phyloP scores from a whole-genome alignment of 2,329 filamentous ascomycete species.

The Sordariomycetes sp. region DNA sequence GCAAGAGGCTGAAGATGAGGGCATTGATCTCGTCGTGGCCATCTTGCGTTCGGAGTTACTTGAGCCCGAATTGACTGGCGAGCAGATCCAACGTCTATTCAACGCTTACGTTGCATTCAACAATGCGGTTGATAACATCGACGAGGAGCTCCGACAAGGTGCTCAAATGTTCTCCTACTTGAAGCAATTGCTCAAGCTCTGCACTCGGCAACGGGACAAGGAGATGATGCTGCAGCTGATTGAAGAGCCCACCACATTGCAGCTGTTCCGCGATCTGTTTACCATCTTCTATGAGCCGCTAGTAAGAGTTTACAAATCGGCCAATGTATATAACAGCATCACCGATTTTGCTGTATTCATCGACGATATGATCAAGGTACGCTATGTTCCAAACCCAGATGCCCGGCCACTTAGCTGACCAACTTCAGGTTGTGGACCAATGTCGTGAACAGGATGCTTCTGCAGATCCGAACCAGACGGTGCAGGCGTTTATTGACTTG shows the following conservation, averaged over 20 bases:
- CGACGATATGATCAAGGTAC: constrained; percentile 83
- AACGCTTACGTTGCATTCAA: constrained; percentile 97
- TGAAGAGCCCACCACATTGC: constrained; percentile 94
- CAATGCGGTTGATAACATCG: constrained; percentile 81
- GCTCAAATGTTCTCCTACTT: constrained; percentile 89
- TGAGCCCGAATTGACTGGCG: constrained; percentile 57
- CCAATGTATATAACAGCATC: constrained; percentile 95
- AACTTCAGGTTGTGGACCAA: constrained; percentile 48
- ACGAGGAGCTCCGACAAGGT: constrained; percentile 80
- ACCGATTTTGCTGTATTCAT: constrained; percentile 92
- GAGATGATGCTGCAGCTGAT: constrained; percentile 93
- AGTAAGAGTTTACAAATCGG: constrained; percentile 94
- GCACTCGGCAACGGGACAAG: constrained; percentile 88
- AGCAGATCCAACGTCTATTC: constrained; percentile 77
- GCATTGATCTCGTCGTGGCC: constrained; percentile 77
- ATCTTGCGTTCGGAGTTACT: constrained; percentile 74
- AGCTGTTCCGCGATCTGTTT: constrained; percentile 90
- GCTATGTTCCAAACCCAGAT: constrained; percentile 9
- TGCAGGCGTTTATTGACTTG: constrained; percentile 95
- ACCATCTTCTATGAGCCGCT: constrained; percentile 98
- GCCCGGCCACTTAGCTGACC: constrained; percentile 4
- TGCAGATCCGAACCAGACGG: constrained; percentile 94
- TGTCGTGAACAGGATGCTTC: constrained; percentile 71
- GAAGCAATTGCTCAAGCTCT: constrained; percentile 89
- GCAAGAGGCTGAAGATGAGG: constrained; percentile 61